Percentiles rank a stretch among this genome's conserved stretches.
Conservation (phyloP, 176 grass and related monocot genomes). For the Oryza longistaminata region DNA sequence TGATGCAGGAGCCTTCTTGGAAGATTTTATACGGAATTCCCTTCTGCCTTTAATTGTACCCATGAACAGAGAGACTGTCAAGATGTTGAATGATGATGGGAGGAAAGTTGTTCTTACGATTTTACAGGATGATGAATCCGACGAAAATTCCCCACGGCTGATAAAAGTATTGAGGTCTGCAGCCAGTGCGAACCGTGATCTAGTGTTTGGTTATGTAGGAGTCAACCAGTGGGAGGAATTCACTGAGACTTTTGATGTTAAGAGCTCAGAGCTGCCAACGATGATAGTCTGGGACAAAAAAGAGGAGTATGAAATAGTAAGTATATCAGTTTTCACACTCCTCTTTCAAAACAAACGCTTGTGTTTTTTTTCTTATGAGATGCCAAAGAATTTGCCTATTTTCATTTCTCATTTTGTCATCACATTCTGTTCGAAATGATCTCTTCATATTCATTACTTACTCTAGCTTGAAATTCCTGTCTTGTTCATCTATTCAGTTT, state of each 20-base stretch:
- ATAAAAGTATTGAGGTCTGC: slow-evolving; percentile 80
- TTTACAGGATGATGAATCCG: slow-evolving; percentile 69
- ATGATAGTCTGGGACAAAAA: slow-evolving; percentile 84
- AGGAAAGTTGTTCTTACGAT: slow-evolving; percentile 82
- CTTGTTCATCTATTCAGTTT: slow-evolving; percentile 17
- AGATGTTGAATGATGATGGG: slow-evolving; percentile 72
- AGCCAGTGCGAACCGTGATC: slow-evolving; percentile 78
- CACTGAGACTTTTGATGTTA: slow-evolving; percentile 64
- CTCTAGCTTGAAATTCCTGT: background rate
- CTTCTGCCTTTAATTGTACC: slow-evolving; percentile 77
- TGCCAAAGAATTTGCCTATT: background rate
- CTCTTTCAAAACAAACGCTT: background rate
- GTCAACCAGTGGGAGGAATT: slow-evolving; percentile 87
- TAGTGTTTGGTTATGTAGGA: slow-evolving; percentile 88
- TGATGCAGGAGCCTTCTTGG: slow-evolving; percentile 67
- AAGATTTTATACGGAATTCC: slow-evolving; percentile 85
- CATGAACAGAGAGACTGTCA: slow-evolving; percentile 63
- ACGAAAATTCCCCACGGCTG: slow-evolving; percentile 59
- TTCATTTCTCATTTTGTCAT: background rate
- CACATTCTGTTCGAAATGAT: background rate
- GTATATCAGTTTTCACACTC: slow-evolving; percentile 15
- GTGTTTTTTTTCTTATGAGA: background rate
- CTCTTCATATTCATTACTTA: background rate
- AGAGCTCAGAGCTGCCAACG: slow-evolving; percentile 63
- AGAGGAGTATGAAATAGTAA: slow-evolving; percentile 85